Base-by-base conservation (phyloP, 2,329 filamentous ascomycete genomes). In the Cladosporium sp. region DNA sequence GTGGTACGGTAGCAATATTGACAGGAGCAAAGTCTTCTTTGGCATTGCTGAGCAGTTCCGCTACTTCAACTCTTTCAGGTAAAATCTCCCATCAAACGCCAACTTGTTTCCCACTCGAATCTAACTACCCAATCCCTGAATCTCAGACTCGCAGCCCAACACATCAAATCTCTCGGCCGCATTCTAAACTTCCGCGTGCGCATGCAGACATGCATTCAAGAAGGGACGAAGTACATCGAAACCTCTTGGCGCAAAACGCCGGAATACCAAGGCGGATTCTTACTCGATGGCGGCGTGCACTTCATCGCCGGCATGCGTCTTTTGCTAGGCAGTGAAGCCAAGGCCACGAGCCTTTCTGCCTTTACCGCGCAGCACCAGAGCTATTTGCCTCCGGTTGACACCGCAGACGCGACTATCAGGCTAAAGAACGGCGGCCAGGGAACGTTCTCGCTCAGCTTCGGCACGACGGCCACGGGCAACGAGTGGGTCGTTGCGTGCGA, bases 281-380 rank as follows among this genome's bases (percentile, higher is more conserved):
- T 92, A 57, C 82, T 92, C 2, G 89, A 92, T 67, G 88, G 84
- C 14, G 89, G 89, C 43, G 87, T 92, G 25, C 89, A 92, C 72
- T 86, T 84, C 61, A 77, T 86, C 6, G 88, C 88, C 7, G 85
- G 75, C 0, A 78, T 87, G 51, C 78, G 88, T 15, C 70, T 82
- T 34, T 69, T 92, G 42, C 74, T 91, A 2, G 76, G 78, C 17
- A 61, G 73, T 0, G 75, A 76, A 3, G 75, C 80, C 49, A 74
- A 82, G 28, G 72, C 74, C 12, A 50, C 45, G 5, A 75, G 73
- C 36, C 72, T 88, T 3, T 76, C 77, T 17, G 84, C 84, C 0
- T 82, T 83, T 60, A 84, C 84, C 1, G 67, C 74, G 3, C 80
- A 83, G 64, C 72, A 83, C 49, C 79, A 83, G 61, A 69, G 77